phyloP scores from a whole-genome alignment of 345 rosid genomes.

The Schrenkiella parvula region DNA sequence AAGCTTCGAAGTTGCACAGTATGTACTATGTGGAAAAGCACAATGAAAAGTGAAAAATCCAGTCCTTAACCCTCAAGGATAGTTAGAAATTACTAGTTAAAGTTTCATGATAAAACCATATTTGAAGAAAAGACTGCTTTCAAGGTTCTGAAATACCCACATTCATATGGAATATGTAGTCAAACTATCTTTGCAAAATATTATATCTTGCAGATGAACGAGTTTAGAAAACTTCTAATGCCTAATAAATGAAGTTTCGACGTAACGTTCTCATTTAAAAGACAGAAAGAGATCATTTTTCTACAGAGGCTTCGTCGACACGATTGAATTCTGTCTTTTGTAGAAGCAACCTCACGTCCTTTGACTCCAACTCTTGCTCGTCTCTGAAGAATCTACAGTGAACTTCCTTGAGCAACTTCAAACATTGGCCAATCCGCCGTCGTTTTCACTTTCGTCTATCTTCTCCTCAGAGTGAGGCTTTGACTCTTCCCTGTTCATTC shows the following conservation, averaged over 20 bases:
- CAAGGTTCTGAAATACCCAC: too few relatives aligned
- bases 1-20: too few relatives aligned
- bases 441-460: constrained; percentile 39
- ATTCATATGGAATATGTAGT: too few relatives aligned
- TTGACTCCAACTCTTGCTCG: neutral
- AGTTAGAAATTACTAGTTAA: too few relatives aligned
- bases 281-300: neutral
- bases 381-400: neutral
- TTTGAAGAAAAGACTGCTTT: too few relatives aligned
- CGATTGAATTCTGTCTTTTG: neutral
- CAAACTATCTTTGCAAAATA: too few relatives aligned
- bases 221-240: neutral
- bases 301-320: neutral
- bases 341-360: constrained; percentile 24
- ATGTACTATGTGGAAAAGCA: too few relatives aligned
- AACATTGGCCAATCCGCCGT: constrained; percentile 35
- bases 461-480: constrained; percentile 41
- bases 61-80: too few relatives aligned
- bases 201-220: neutral
- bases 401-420: constrained; percentile 28
- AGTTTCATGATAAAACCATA: too few relatives aligned
- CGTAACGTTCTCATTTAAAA: neutral
- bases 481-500: constrained; percentile 31
- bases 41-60: too few relatives aligned
- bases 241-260: neutral